These are phyloP conservation scores for Coelastrella sp. DNA, from an alignment of 139 green algal species.

Conservation along the genomic window DNA sequence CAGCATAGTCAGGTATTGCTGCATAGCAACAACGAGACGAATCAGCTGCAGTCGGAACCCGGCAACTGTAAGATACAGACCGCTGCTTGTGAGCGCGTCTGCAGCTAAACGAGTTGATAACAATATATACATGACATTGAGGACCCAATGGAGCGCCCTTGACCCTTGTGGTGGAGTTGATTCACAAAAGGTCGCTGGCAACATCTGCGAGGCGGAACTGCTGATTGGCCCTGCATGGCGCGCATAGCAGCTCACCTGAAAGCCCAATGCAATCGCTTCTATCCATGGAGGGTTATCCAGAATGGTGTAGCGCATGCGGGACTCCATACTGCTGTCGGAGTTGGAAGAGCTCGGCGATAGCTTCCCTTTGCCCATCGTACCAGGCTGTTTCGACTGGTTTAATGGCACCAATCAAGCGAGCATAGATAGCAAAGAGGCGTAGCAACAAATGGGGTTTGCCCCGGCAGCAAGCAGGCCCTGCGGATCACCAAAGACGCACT, in stretches of 20 bases:
- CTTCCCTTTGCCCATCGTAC: background rate
- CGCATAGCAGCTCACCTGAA: constrained; percentile 44
- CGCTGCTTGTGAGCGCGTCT: background rate
- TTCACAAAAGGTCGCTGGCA: too few species aligned
- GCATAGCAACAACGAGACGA: background rate
- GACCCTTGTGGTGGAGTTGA: too few species aligned
- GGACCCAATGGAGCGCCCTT: too few species aligned
- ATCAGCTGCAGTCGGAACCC: background rate
- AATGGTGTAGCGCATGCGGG: constrained; percentile 58
- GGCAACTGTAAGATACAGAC: background rate
- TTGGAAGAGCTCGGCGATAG: background rate
- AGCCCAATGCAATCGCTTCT: constrained; percentile 61
- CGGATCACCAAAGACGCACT: too few species aligned
- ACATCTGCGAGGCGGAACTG: background rate
- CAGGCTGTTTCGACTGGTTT: too few species aligned
- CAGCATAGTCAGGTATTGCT: constrained; percentile 80
- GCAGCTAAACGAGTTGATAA: background rate
- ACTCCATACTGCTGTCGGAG: background rate
- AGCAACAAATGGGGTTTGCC: too few species aligned
- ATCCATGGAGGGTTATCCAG: constrained; percentile 60
- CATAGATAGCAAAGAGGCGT: too few species aligned
- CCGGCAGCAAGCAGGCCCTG: too few species aligned
- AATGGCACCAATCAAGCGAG: too few species aligned
- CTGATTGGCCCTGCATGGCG: background rate
- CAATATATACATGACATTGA: too few species aligned